Percentiles rank a stretch among this genome's conserved stretches.
Evolutionary conservation across 345 rosid genomes (phyloP).

Genomic region (Cochlearia excelsa): DNA sequence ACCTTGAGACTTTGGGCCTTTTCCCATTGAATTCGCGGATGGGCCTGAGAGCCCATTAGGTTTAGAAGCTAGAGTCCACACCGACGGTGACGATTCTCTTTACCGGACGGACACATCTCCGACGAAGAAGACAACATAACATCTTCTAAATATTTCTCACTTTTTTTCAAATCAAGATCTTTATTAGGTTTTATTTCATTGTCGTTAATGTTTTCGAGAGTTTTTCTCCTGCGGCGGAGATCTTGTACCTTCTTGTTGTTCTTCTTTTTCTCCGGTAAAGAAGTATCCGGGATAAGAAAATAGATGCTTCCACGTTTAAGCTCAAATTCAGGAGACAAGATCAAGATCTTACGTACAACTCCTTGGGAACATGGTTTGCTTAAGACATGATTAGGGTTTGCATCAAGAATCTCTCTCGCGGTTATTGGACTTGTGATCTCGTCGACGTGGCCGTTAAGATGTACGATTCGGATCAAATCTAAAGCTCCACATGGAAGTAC

Average conservation of each 20-base stretch:
- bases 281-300: slow-evolving; percentile 70
- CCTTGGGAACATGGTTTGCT: slow-evolving; percentile 86
- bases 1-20: no score
- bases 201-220: slow-evolving; percentile 24
- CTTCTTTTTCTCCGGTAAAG: slow-evolving; percentile 52
- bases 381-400: slow-evolving; percentile 77
- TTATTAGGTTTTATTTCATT: background rate
- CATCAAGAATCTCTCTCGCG: slow-evolving; percentile 71
- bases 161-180: slow-evolving; percentile 23
- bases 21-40: no score
- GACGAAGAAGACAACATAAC: slow-evolving; percentile 19
- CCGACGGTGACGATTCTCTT: slow-evolving; percentile 43
- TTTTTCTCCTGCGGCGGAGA: slow-evolving; percentile 4
- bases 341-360: slow-evolving; percentile 62
- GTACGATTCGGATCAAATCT: slow-evolving; percentile 90
- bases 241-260: slow-evolving; percentile 9
- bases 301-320: slow-evolving; percentile 89
- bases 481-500: slow-evolving; percentile 95
- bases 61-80: no score
- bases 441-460: slow-evolving; percentile 73
- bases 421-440: slow-evolving; percentile 73
- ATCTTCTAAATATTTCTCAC: slow-evolving; percentile 39
- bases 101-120: slow-evolving; percentile 35
- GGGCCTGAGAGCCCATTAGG: no score
- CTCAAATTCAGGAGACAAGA: slow-evolving; percentile 79